A percentile compares a stretch with the other conserved stretches of the same genome.
Conservation (phyloP, 352 stramenopile genomes). For the Phytophthora hibernalis region DNA sequence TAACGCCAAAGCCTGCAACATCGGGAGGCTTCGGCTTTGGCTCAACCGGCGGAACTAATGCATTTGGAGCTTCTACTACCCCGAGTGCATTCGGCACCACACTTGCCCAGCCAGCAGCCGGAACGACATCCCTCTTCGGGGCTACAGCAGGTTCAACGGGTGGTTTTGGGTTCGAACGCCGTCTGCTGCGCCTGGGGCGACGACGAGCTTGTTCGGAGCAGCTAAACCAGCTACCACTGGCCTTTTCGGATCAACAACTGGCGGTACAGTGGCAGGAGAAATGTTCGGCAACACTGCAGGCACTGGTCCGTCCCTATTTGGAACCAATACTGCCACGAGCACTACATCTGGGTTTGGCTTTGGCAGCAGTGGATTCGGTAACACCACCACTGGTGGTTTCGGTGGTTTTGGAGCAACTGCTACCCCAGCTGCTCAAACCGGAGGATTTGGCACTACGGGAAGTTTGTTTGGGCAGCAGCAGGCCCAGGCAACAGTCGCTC, state of each 20-base stretch:
- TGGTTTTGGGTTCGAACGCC: slow-evolving; percentile 52
- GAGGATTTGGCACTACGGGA: slow-evolving; percentile 42
- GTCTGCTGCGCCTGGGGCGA: slow-evolving; percentile 31
- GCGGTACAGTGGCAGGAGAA: slow-evolving; percentile 27
- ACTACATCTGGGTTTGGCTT: slow-evolving; percentile 51
- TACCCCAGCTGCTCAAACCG: slow-evolving; percentile 35
- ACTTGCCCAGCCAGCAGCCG: slow-evolving; percentile 37
- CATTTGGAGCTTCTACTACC: slow-evolving; percentile 40
- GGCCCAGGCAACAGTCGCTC: slow-evolving; percentile 31
- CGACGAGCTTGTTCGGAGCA: slow-evolving; percentile 50
- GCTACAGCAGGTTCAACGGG: slow-evolving; percentile 38
- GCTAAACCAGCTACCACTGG: slow-evolving; percentile 43
- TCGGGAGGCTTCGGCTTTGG: slow-evolving; percentile 57
- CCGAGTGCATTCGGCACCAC: slow-evolving; percentile 50
- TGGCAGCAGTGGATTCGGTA: slow-evolving; percentile 46
- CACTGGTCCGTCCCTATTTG: slow-evolving; percentile 51
- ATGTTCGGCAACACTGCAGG: slow-evolving; percentile 42
- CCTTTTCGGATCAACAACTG: slow-evolving; percentile 50
- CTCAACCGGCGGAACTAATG: slow-evolving; percentile 28
- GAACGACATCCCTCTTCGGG: slow-evolving; percentile 56
- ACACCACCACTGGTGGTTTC: slow-evolving; percentile 46
- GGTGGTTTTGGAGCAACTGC: slow-evolving; percentile 49
- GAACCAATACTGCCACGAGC: slow-evolving; percentile 32
- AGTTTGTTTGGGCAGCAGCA: slow-evolving; percentile 47
- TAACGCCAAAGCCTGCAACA: slow-evolving; percentile 39